Base-by-base conservation (phyloP, 495 filamentous ascomycete genomes). In the Xylaria curta region DNA sequence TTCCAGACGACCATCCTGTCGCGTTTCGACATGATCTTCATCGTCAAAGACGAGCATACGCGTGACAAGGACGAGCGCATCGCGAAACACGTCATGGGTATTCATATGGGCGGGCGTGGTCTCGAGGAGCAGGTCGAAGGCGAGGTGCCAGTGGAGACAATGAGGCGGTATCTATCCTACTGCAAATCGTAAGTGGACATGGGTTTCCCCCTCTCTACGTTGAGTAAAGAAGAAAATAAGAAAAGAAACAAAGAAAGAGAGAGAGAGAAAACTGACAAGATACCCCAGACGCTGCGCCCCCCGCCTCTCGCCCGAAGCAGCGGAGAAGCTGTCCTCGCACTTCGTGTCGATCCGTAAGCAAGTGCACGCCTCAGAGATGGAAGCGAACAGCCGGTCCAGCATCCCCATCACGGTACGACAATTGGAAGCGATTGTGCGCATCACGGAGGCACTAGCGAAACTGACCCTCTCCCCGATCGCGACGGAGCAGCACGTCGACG, bases 1-100 rank as follows among this genome's bases (percentile, higher is more conserved):
- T 99, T 99, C 84, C 97, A 99, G 78, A 99, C 97, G 3, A 99
- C 97, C 24, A 98, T 99, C 79, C 81, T 99, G 63, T 98, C 96
- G 1, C 91, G 97, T 84, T 99, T 99, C 83, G 97, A 99, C 82
- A 97, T 99, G 94, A 98, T 99, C 76, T 99, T 98, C 86, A 97
- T 99, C 73, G 95, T 99, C 59, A 93, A 93, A 44, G 97, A 99
- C 76, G 94, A 97, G 67, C 97, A 99, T 81, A 93, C 97, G 62
- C 90, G 93, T 51, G 89, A 86, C 51, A 90, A 94, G 75, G 97
- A 99, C 81, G 95, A 98, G 83, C 90, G 87, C 1, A 98, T 99
- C 64, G 97, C 97, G 15, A 93, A 92, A 64, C 96, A 98, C 86
- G 95, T 99, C 74, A 98, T 98, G 93, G 92, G 91, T 60, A 94